Conservation (phyloP, 108 stramenopile genomes). For the Skeletonema menzelii region DNA sequence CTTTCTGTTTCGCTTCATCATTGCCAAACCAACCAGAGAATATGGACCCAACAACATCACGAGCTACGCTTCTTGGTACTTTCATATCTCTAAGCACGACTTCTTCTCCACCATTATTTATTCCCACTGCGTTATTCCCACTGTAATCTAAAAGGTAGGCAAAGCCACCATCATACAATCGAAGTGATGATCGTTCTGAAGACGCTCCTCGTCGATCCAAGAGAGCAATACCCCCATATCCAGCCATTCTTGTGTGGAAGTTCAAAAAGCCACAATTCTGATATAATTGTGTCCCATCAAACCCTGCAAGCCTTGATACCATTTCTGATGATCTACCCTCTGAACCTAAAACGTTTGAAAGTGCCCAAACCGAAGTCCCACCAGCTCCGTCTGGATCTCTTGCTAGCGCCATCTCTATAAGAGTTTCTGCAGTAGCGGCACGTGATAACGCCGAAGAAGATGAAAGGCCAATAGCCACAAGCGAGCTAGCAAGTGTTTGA, state of each 20-base stretch:
- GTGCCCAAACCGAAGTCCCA: conserved; percentile 69
- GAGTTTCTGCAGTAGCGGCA: conserved; percentile 56
- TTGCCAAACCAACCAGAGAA: conserved; percentile 43
- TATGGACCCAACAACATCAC: conserved; percentile 42
- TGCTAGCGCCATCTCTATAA: conserved; percentile 54
- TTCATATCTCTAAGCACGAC: conserved; percentile 22
- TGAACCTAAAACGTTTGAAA: conserved; percentile 65
- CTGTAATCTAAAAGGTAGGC: conserved; percentile 64
- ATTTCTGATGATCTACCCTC: conserved; percentile 82
- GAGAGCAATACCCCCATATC: conserved; percentile 75
- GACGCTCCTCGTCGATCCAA: conserved; percentile 75
- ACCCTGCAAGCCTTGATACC: conserved; percentile 69
- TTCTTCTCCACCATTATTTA: conserved; percentile 35
- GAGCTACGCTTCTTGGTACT: conserved; percentile 36
- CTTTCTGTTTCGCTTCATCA: conserved; percentile 7
- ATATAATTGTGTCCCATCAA: conserved; percentile 65
- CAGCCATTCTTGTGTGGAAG: conserved; percentile 70
- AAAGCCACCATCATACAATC: conserved; percentile 76
- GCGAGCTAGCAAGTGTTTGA: conserved; percentile 59
- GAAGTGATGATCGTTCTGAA: conserved; percentile 59
- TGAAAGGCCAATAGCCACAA: conserved; percentile 75
- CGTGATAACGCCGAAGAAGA: conserved; percentile 51
- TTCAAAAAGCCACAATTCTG: conserved; percentile 68
- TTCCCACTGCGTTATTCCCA: conserved; percentile 51
- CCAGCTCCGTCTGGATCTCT: conserved; percentile 58